Evolutionary conservation across 2,329 filamentous ascomycete species (phyloP), one percentile per base, ranked within the genome.

Genomic region (Aaosphaeria pasadenensis): DNA sequence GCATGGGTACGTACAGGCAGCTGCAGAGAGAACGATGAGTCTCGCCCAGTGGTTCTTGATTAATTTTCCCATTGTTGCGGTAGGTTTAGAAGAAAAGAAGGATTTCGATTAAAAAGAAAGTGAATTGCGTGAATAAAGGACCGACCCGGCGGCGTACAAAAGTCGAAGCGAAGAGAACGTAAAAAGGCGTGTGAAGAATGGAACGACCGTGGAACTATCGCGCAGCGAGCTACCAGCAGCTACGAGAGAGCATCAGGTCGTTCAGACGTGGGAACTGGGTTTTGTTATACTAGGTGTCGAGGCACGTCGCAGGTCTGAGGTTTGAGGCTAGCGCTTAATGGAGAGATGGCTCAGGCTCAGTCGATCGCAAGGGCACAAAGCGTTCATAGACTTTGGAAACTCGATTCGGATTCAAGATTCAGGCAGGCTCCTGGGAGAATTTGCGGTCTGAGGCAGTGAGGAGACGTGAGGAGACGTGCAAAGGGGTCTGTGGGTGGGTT

Each of bases 41-140:
- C 94, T 87, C 60, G 91, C 94, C 90, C 90, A 96, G 78, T 99
- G 94, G 78, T 97, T 97, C 82, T 99, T 99, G 78, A 99, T 97
- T 69, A 99, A 85, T 75, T 87, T 94, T 73, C 94, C 94, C 94
- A 99, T 99, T 57, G 53, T 46, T 49, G 43, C 46, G 44, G 42
- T 52, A 35, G 30, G 42, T 44, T 46, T 46, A 29, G 47, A 6
- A 7, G 31, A 41, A 52, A 58, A 54, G 46, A 49, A 54, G 47
- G 41, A 48, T 51, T 24, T 24, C 17, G 52, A 54, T 56, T 52
- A 58, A 52, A 53, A 56, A 51, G 52, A 56, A 50, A 54, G 56
- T 51, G 17, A 24, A 24, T 24, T 24, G 17, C 17, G 58, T 53
- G 52, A 56, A 54, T 50, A 49, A 51, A 61, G n/a, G 50, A 61